Evolutionary conservation across 1,139 yeast genomes (phyloP), one percentile per base, ranked within the genome.

Genomic region (Yamadazyma triangularis): DNA sequence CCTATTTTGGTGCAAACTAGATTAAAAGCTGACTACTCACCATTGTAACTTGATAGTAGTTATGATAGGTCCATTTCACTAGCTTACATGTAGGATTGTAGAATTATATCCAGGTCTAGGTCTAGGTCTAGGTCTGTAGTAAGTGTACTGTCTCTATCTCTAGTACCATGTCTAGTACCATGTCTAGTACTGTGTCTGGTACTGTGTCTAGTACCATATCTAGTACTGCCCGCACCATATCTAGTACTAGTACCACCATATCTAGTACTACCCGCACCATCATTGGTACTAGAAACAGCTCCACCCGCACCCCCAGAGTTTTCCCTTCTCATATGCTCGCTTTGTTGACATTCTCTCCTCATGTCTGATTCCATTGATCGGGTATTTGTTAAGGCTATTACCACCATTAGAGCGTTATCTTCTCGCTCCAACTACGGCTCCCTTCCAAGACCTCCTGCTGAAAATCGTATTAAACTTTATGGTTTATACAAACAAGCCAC

Each of bases 1-100:
- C 93, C 95, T 83, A 86, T 87, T 87, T 84, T 77, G 85, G 86
- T 65, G 94, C 94, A 85, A 87, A 85, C 96, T 64, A 87, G 91
- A 87, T 68, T 43, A 54, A 73, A 48, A 54, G 85, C 78, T 70
- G 56, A 60, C 65, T 81, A 82, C 89, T 81, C 89, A 81, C 85
- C 89, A 59, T 69, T 64, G 56, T 66, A 63, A 40, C 44, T 64
- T 34, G 41, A 41, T 46, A 31, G 56, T 16, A 70, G 71, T 48
- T 60, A 56, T 58, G 55, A 48, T 62, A 57, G 87, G 83, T 79
- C 88, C 88, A 75, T 77, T 76, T 77, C 80, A 18, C 6, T 18
- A 9, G 20, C 8, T 7, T 18, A 7, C 20, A 7, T 18, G 20
- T 18, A 7, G 9, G 20, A 18, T 18, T 18, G 20, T 18, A 18